Percentiles rank a stretch among this genome's conserved stretches.
Conservation (phyloP, 2,329 filamentous ascomycete genomes). For the Calycina herbarum region DNA sequence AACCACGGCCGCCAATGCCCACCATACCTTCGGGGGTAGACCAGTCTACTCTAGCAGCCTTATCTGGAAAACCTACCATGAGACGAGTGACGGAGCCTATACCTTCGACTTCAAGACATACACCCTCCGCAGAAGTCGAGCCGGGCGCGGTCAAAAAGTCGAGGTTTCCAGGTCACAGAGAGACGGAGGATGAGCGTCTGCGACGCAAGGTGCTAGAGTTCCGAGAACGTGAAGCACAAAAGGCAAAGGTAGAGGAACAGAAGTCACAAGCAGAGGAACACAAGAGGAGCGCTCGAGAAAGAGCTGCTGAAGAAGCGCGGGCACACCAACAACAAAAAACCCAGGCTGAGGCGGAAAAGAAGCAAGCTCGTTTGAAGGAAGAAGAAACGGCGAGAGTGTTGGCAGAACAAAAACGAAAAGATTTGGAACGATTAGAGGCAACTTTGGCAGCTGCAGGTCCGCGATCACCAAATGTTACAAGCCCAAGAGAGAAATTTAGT, state of each 20-base stretch:
- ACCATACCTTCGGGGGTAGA: constrained; percentile 17
- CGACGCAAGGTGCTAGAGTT: constrained; percentile 24
- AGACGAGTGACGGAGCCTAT: constrained; percentile 26
- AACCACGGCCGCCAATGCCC: constrained; percentile 16
- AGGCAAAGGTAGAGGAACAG: constrained; percentile 11
- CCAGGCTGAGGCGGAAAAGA: constrained; percentile 13
- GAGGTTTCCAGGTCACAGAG: constrained; percentile 11
- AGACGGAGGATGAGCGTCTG: constrained; percentile 28
- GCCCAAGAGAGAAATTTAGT: constrained; percentile 33
- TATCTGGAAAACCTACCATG: constrained; percentile 8
- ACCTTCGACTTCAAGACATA: constrained; percentile 11
- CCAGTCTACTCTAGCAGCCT: constrained; percentile 7
- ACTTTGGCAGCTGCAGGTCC: constrained; percentile 35
- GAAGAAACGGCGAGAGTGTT: constrained; percentile 31
- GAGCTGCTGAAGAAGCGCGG: constrained; percentile 7
- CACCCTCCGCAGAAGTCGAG: constrained; percentile 1
- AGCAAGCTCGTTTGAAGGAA: constrained; percentile 22
- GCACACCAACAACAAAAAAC: constrained; percentile 9
- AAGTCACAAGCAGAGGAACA: constrained; percentile 9
- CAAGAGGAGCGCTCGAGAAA: neutral
- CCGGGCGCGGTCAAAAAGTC: constrained; percentile 3
- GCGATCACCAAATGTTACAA: constrained; percentile 17
- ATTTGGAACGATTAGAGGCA: constrained; percentile 36
- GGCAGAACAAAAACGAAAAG: constrained; percentile 37
- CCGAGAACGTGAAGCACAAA: constrained; percentile 24